phyloP scores from a whole-genome alignment of 2,329 filamentous ascomycete species.

The Ophiosphaerella herpotricha region DNA sequence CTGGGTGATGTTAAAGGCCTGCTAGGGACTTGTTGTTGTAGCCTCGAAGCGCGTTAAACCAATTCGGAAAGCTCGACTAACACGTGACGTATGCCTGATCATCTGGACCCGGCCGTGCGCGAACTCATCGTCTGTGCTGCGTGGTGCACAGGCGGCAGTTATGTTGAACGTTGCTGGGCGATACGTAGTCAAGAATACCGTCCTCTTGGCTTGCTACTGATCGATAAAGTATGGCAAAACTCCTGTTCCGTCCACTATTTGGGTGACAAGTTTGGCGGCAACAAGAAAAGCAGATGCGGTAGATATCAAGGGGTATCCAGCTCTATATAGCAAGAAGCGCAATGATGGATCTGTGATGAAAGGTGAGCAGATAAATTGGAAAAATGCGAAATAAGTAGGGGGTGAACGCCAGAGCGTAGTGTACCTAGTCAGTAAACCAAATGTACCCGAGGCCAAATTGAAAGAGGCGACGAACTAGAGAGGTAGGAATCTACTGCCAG shows the following conservation, averaged over 20 bases:
- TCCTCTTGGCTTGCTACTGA: too few relatives aligned
- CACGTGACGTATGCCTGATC: constrained; percentile 20
- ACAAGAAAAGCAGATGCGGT: not conserved
- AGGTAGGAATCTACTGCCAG: too few relatives aligned
- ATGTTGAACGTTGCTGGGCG: not conserved
- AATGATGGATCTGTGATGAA: too few relatives aligned
- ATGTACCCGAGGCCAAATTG: too few relatives aligned
- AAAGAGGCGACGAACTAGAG: too few relatives aligned
- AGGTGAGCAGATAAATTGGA: too few relatives aligned
- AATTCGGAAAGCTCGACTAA: constrained; percentile 29
- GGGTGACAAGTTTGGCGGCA: not conserved
- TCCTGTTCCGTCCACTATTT: too few relatives aligned
- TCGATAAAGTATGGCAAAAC: too few relatives aligned
- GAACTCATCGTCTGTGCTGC: constrained; percentile 23
- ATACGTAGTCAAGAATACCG: not conserved
- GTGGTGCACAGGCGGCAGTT: constrained; percentile 6
- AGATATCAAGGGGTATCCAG: not conserved
- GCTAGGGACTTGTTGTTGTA: constrained; percentile 38
- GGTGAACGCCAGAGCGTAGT: too few relatives aligned
- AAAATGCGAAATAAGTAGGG: too few relatives aligned
- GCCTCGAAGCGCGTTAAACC: constrained; percentile 30
- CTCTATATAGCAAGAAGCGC: too few relatives aligned
- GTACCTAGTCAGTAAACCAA: too few relatives aligned
- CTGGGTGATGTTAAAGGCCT: constrained; percentile 34
- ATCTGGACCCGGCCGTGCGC: constrained; percentile 15